Conservation (phyloP, 2,329 filamentous ascomycete genomes). For the Penicillium sp. region DNA sequence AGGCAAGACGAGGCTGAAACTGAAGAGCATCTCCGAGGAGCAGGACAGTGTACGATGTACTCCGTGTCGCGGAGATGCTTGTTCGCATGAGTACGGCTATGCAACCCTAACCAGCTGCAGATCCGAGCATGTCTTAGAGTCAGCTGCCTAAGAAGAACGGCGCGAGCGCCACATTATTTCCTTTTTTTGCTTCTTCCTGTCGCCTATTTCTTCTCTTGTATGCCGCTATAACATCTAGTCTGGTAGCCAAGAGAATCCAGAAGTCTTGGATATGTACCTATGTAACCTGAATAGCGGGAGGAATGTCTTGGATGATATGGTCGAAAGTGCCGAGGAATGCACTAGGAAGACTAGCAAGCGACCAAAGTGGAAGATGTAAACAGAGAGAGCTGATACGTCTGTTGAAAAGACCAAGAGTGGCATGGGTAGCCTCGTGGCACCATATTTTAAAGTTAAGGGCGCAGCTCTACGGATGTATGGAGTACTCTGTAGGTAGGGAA, state of each 20-base stretch:
- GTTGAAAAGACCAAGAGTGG: background rate
- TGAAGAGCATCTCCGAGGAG: background rate
- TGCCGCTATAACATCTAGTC: background rate
- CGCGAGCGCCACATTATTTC: background rate
- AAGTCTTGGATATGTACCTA: background rate
- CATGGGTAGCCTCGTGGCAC: background rate
- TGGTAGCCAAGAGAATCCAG: background rate
- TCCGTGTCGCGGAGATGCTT: background rate
- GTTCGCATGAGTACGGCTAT: background rate
- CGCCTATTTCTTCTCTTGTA: background rate
- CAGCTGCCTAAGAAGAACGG: background rate
- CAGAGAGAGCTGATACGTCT: background rate
- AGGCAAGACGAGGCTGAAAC: constrained; percentile 5
- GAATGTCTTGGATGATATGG: background rate
- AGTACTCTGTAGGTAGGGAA: background rate
- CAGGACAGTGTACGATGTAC: background rate
- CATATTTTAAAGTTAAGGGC: background rate
- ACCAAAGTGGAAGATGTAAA: background rate
- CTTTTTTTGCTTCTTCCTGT: background rate
- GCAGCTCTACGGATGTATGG: background rate
- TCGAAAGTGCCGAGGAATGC: background rate
- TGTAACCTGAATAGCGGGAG: background rate
- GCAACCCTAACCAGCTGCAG: background rate
- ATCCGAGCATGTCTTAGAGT: background rate
- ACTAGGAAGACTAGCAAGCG: background rate